Evolutionary conservation across 805 yeast species (phyloP).

Genomic region (Peterozyma xylosa): DNA sequence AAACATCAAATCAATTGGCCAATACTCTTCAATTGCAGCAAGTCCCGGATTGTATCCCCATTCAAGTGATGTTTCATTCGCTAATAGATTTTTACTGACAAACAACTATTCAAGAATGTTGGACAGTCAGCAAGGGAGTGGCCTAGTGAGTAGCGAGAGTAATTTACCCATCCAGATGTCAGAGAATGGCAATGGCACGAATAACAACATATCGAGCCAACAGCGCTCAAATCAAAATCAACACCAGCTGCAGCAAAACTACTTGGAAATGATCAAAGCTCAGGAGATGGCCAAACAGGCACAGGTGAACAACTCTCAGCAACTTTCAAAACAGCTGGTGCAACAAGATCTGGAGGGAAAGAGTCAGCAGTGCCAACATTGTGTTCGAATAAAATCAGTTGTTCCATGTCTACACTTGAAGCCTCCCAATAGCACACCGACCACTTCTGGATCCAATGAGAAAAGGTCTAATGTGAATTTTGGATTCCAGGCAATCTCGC

Average conservation of each 20-base stretch:
- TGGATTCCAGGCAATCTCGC: no score
- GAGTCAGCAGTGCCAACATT: no score
- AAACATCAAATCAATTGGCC: neutral
- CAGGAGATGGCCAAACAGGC: neutral
- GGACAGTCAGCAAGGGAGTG: neutral
- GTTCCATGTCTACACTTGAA: no score
- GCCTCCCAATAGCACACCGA: no score
- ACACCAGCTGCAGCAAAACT: neutral
- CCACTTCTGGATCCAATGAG: no score
- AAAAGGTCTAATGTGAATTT: no score
- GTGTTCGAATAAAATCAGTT: no score
- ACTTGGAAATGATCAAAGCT: neutral
- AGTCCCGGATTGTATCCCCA: neutral
- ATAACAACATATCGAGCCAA: neutral
- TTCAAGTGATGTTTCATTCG: neutral
- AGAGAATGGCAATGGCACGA: neutral
- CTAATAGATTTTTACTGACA: neutral
- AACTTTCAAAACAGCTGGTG: neutral
- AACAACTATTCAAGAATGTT: neutral
- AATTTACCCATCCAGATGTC: neutral
- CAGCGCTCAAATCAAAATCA: neutral
- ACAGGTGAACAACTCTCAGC: neutral
- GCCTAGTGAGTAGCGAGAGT: neutral
- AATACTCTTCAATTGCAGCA: neutral
- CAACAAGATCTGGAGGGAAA: no score